Percentiles rank a stretch among this genome's conserved stretches.
Conservation (phyloP, 495 filamentous ascomycete species). For the Aspergillus homomorphus region DNA sequence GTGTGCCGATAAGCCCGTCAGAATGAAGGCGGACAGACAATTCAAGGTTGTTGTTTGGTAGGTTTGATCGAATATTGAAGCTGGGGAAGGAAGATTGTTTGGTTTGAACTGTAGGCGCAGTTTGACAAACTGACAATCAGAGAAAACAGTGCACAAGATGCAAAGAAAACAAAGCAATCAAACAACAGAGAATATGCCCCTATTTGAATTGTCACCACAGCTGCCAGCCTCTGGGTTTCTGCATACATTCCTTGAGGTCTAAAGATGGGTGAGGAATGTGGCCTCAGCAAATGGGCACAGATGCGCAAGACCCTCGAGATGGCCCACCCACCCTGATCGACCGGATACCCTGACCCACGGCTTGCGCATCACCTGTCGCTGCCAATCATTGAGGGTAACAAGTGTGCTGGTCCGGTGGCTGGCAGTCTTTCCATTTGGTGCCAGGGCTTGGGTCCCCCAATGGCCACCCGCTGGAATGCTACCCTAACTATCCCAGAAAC, state of each 20-base stretch:
- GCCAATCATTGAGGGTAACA: slow-evolving; percentile 29
- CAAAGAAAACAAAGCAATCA: slow-evolving; percentile 52
- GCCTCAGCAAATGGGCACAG: slow-evolving; percentile 18
- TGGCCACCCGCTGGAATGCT: slow-evolving; percentile 42
- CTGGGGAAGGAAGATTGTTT: background rate
- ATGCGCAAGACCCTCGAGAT: slow-evolving; percentile 18
- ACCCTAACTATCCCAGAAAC: slow-evolving; percentile 39
- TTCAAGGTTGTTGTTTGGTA: slow-evolving; percentile 3
- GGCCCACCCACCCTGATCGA: slow-evolving; percentile 23
- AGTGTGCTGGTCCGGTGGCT: slow-evolving; percentile 23
- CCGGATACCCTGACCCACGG: slow-evolving; percentile 24
- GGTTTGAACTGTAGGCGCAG: slow-evolving; percentile 18
- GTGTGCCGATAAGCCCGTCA: slow-evolving; percentile 15
- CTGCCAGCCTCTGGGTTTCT: slow-evolving; percentile 42
- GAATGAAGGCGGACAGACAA: no score
- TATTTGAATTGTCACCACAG: slow-evolving; percentile 42
- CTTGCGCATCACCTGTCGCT: slow-evolving; percentile 8
- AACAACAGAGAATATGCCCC: slow-evolving; percentile 43
- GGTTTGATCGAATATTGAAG: slow-evolving; percentile 9
- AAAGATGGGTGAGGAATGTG: slow-evolving; percentile 42
- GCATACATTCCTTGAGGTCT: slow-evolving; percentile 40
- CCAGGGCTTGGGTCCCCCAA: slow-evolving; percentile 21
- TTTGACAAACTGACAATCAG: slow-evolving; percentile 43
- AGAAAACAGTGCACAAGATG: slow-evolving; percentile 48
- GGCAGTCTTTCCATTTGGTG: slow-evolving; percentile 21